These are phyloP conservation scores for Euphorbia corollata DNA, from an alignment of 441 rosid species.

Conservation along the genomic window DNA sequence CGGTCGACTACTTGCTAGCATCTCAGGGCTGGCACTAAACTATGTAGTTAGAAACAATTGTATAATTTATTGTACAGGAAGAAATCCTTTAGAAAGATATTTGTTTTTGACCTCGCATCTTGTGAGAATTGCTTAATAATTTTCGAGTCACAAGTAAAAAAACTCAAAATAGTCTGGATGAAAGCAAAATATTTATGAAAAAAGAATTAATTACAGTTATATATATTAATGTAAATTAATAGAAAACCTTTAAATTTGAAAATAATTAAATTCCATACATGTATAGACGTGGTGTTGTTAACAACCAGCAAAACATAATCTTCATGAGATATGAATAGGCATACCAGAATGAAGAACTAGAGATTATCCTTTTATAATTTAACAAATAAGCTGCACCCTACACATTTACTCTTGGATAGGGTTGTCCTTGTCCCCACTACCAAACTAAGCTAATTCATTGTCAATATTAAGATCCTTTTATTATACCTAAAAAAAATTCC, in stretches of 20 bases:
- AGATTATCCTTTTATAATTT: not conserved
- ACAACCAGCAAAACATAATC: not conserved
- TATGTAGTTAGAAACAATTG: too few relatives aligned
- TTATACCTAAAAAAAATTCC: not conserved
- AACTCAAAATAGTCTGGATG: too few relatives aligned
- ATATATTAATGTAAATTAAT: not conserved
- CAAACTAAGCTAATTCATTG: not conserved
- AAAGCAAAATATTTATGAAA: too few relatives aligned
- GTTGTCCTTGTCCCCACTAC: conserved; percentile 1
- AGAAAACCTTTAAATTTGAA: not conserved
- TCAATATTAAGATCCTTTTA: not conserved
- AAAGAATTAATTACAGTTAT: not conserved
- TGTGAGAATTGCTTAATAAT: too few relatives aligned
- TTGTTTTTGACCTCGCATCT: too few relatives aligned
- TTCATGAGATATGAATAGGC: not conserved
- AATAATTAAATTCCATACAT: too few relatives aligned
- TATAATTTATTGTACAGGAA: too few relatives aligned
- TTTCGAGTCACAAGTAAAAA: too few relatives aligned
- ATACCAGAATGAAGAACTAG: not conserved
- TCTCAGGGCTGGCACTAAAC: too few relatives aligned
- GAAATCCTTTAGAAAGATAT: too few relatives aligned
- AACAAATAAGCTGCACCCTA: too few relatives aligned
- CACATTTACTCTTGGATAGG: not conserved
- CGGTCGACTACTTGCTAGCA: too few relatives aligned
- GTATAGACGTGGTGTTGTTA: not conserved